A percentile compares a stretch with the other conserved stretches of the same genome.
Evolutionary conservation across 2,329 filamentous ascomycete species (phyloP).

Genomic region (Verticillium alfalfae): DNA sequence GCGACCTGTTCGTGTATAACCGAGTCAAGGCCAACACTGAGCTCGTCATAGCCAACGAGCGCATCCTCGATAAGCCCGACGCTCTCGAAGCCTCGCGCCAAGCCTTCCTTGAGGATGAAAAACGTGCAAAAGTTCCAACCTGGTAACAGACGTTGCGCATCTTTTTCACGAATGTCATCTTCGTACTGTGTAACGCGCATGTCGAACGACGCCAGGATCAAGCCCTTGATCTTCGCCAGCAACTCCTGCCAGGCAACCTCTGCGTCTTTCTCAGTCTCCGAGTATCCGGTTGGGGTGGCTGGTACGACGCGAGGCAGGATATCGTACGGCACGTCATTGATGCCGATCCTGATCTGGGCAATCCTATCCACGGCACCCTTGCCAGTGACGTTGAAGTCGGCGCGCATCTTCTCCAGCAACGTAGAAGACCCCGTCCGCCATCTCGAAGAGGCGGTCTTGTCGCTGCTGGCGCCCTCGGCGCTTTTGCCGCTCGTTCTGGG

Average conservation of each 20-base stretch:
- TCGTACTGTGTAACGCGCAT: constrained; percentile 89
- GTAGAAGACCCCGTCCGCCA: constrained; percentile 78
- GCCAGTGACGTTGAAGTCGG: constrained; percentile 78
- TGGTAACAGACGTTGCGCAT: constrained; percentile 77
- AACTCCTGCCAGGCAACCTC: constrained; percentile 80
- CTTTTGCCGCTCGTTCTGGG: constrained; percentile 56
- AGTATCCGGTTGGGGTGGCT: constrained; percentile 57
- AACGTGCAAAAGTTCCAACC: constrained; percentile 99
- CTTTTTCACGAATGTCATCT: constrained; percentile 92
- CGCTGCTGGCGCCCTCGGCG: constrained; percentile 49
- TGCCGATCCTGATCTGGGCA: constrained; percentile 75
- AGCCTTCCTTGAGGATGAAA: constrained; percentile 92
- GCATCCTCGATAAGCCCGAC: constrained; percentile 95
- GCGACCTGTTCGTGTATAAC: constrained; percentile 69
- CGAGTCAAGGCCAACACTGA: constrained; percentile 79
- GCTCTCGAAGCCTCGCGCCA: constrained; percentile 91
- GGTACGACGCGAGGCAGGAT: constrained; percentile 57
- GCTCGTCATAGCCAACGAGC: constrained; percentile 88
- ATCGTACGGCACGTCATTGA: constrained; percentile 64
- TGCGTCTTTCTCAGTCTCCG: constrained; percentile 70
- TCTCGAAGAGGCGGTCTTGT: constrained; percentile 63
- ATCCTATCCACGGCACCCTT: constrained; percentile 74
- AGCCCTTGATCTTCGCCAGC: constrained; percentile 76
- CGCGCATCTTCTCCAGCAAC: constrained; percentile 80
- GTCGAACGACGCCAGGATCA: constrained; percentile 88